Evolutionary conservation across 2,329 filamentous ascomycete genomes (phyloP), one percentile per base, ranked within the genome.

Genomic region (Tolypocladium tropicale): DNA sequence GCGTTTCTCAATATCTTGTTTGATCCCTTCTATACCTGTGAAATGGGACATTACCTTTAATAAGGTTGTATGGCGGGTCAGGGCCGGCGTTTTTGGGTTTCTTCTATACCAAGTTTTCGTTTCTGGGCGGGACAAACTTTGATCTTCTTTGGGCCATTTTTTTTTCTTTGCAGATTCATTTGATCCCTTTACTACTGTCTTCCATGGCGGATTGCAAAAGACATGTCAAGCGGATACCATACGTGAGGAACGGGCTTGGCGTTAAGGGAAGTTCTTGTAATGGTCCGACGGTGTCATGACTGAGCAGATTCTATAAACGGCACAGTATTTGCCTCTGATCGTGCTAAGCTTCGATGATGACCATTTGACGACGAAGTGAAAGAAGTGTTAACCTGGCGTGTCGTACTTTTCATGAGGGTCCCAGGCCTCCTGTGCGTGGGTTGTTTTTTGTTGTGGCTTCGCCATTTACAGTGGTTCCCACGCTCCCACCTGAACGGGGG

Each of bases 401-500:
- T 32, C 12, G 4, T 21, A 12, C 10, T 12, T n/a, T 12, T n/a
- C 21, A 21, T n/a, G 28, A 21, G 5, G 21, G 18, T 50, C 33
- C 18, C 10, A 6, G 28, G 18, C 46, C 46, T 33, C 46, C 32
- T 10, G 46, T 18, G 28, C 18, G 25, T 32, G 25, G 10, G 12
- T 6, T 18, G 2, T 32, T 10, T 28, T n/a, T 49, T 2, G 46
- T 18, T n/a, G n/a, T n/a, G n/a, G 28, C 32, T 28, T 37, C n/a
- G 5, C 12, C 25, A 6, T 3, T 25, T 48, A 56, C 10, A 53
- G 16, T 7, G 30, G 32, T 54, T 78, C 73, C 78, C 78, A 81
- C 1, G 60, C 57, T 1, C 74, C 72, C 10, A 75, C 64, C 12
- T 73, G 64, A 9, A 81, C 68, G 0, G 72, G 71, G 10, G 74